Conservation (phyloP, 2,329 filamentous ascomycete genomes). For the Thielaviopsis cerberus region DNA sequence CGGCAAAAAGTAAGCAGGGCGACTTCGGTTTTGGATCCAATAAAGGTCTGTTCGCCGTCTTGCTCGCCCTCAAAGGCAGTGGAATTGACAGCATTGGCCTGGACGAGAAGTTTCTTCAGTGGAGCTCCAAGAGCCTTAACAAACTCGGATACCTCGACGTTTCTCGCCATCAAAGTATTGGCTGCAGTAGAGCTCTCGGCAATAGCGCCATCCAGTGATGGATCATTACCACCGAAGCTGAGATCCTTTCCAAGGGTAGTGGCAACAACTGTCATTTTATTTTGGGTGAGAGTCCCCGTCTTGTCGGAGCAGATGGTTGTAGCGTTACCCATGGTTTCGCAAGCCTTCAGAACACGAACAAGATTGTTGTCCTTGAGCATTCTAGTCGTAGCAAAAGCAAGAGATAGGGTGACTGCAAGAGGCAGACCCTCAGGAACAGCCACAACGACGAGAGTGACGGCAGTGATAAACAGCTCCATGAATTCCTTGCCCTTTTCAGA, state of each 20-base stretch:
- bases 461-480: conserved; percentile 45
- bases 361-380: conserved; percentile 55
- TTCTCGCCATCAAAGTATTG: background rate
- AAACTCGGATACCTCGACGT: conserved; percentile 7
- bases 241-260: conserved; percentile 36
- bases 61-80: conserved; percentile 36
- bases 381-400: conserved; percentile 50
- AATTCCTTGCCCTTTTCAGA: conserved; percentile 40
- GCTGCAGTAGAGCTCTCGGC: background rate
- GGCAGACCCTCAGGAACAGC: conserved; percentile 49
- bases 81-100: conserved; percentile 36
- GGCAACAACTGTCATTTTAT: conserved; percentile 58
- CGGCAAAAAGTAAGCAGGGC: conserved; percentile 32
- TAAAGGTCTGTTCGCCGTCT: conserved; percentile 25
- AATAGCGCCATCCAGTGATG: conserved; percentile 2
- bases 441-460: conserved; percentile 48
- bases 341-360: conserved; percentile 47
- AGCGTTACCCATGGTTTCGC: conserved; percentile 55
- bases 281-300: conserved; percentile 30
- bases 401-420: conserved; percentile 46
- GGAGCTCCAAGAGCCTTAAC: conserved; percentile 4
- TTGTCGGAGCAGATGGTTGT: conserved; percentile 58
- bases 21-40: conserved; percentile 39
- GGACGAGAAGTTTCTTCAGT: conserved; percentile 18
- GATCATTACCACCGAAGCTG: conserved; percentile 17